These are phyloP conservation scores for Coccinonectria pachysandricola DNA, from an alignment of 2,329 filamentous ascomycete species.

Conservation along the genomic window DNA sequence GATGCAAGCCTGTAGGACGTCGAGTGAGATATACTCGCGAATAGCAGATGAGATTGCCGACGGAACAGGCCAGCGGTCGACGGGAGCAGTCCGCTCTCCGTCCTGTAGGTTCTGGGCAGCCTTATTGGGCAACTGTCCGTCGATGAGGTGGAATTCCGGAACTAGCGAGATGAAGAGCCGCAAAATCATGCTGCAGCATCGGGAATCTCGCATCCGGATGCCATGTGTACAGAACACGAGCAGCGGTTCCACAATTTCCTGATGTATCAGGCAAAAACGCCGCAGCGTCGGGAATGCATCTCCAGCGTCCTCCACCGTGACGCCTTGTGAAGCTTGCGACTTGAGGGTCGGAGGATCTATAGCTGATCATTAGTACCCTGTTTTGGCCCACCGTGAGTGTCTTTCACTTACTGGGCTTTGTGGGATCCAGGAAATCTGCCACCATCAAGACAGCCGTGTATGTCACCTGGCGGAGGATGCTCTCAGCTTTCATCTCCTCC, in stretches of 20 bases:
- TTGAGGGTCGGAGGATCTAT: constrained; percentile 23
- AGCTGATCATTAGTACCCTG: constrained; percentile 7
- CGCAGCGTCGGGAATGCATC: constrained; percentile 52
- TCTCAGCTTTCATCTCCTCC: constrained; percentile 97
- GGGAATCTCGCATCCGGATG: constrained; percentile 78
- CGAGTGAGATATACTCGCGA: constrained; percentile 78
- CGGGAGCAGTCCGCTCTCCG: constrained; percentile 11
- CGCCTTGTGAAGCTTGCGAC: constrained; percentile 17
- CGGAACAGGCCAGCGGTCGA: constrained; percentile 37
- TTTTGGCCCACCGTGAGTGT: neutral
- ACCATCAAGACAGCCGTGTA: constrained; percentile 90
- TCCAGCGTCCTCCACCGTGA: constrained; percentile 16
- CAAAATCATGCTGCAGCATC: constrained; percentile 77
- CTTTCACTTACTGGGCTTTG: constrained; percentile 45
- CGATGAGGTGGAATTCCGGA: constrained; percentile 62
- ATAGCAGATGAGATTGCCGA: constrained; percentile 53
- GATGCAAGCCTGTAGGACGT: constrained; percentile 83
- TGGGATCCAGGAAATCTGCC: constrained; percentile 75
- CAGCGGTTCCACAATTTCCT: constrained; percentile 73
- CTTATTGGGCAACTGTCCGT: constrained; percentile 18
- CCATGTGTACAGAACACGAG: constrained; percentile 87
- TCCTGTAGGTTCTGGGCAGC: constrained; percentile 15
- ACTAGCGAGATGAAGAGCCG: constrained; percentile 80
- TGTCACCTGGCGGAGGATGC: constrained; percentile 83
- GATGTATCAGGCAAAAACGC: constrained; percentile 71